Base-by-base conservation (phyloP, 257 asterid species). In the Linderniella brevidens region DNA sequence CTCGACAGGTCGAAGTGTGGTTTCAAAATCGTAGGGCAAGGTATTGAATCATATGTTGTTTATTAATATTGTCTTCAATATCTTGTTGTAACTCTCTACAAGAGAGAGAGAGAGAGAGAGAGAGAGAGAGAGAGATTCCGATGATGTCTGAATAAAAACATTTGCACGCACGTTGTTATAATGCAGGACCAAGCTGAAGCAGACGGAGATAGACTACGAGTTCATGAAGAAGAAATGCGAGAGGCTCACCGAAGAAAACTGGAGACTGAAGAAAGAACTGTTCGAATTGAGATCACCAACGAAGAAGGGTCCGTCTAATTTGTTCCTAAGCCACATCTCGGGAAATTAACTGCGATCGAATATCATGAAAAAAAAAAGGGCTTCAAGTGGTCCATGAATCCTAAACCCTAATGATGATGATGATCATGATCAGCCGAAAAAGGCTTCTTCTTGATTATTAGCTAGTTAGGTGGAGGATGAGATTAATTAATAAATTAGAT, bases 1-100 rank as follows among this genome's bases (percentile, higher is more conserved):
- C 85, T 17, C 52, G 93, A 48, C 93, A 80, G 64, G 84, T 80
- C 0, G 88, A 80, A 64, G 88, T 80, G 64, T 80, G 93, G 93
- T 80, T 80, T 65, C 88, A 80, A 36, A 80, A 80, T 60, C 54
- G 88, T 59, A 71, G 93, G 69, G 93, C 93, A 14, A 77, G 85
- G 88, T 77, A 29, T 49, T 7, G 17, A 17, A 8, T 17, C 17
- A 3, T 13, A 48, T 41, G 12, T 0, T 32, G 39, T 10, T 8
- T 3, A 5, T 20, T 48, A 13, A 10, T 37, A 15, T 20, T 12
- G 32, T 6, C 32, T 25, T 25, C 32, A 25, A 25, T 25, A 25
- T 6, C 6, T 25, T 25, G 32, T 25, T 25, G n/a, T n/a, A 25
- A 25, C 14, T 11, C 42, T 46, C 9, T 4, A 43, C 8, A 43